Percentiles rank a stretch among this genome's conserved stretches.
Evolutionary conservation across 495 filamentous ascomycete genomes (phyloP).

Genomic region (Antarctomyces pellizariae): DNA sequence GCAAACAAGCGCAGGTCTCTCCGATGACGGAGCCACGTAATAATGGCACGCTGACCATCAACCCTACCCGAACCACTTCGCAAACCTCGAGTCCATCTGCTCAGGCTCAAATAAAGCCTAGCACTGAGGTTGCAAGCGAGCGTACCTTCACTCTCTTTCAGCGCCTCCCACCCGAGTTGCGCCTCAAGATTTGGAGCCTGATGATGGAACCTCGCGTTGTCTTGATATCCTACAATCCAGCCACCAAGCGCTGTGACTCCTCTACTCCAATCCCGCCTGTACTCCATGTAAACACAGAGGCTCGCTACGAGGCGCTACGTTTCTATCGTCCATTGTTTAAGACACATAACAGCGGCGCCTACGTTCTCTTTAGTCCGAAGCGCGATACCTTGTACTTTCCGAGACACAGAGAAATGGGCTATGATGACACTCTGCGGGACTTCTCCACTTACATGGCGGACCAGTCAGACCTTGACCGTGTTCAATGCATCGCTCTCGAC

Average conservation of each 20-base stretch:
- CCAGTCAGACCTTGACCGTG: conserved; percentile 10
- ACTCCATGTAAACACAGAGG: conserved; percentile 20
- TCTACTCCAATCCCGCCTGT: conserved; percentile 18
- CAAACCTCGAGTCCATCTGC: too few species aligned
- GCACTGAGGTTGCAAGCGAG: too few species aligned
- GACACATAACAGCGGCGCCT: conserved; percentile 11
- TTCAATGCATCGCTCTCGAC: conserved; percentile 22
- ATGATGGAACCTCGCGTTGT: conserved; percentile 19
- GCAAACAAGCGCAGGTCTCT: too few species aligned
- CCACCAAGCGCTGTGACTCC: conserved; percentile 14
- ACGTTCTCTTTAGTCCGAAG: conserved; percentile 21
- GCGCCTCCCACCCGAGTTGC: conserved; percentile 22
- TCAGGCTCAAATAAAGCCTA: too few species aligned
- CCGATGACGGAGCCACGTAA: too few species aligned
- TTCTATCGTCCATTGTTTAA: conserved; percentile 19
- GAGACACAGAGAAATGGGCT: conserved; percentile 21
- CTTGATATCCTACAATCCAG: conserved; percentile 16
- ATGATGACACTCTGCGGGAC: conserved; percentile 20
- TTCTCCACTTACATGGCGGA: conserved; percentile 13
- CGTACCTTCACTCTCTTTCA: conserved; percentile 21
- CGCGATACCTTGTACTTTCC: conserved; percentile 26
- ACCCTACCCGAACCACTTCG: too few species aligned
- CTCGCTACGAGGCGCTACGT: conserved; percentile 19
- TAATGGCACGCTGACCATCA: too few species aligned
- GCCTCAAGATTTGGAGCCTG: conserved; percentile 24